Base-by-base conservation (phyloP, 2,329 filamentous ascomycete species). In the Penicillium thymicola region DNA sequence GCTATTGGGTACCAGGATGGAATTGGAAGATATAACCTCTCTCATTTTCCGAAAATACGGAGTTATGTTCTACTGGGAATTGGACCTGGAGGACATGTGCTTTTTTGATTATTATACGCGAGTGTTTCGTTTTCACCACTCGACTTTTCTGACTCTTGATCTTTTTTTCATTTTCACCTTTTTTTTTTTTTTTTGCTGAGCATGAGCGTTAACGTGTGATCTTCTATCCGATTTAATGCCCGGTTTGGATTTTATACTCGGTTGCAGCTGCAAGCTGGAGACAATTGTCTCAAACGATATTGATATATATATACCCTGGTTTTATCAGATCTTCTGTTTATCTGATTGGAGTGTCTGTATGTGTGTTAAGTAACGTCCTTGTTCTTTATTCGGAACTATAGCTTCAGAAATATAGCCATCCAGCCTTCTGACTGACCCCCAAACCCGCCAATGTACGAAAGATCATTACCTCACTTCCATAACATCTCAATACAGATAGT, bases 251-350 rank as follows among this genome's bases (percentile, higher is more conserved):
- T 30, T 28, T 42, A 23, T 43, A 37, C n/a, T 40, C 21, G 34
- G 16, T 28, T 38, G 56, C 42, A 43, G 34, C 55, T 49, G 32
- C 34, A 30, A 44, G 14, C 51, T 30, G 50, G 41, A 51, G 43
- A 46, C 40, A 48, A 55, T 42, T 53, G 55, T 55, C 44, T 51
- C 23, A 30, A 27, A 54, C 48, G 21, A 54, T 36, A 41, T 34
- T 52, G 32, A 54, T 51, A 34, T 51, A 34, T 59, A 63, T 60
- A 62, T 63, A 63, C 61, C 61, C 61, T 34, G 52, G 23, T 58
- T 57, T 49, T 37, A 47, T 41, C 14, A 42, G 47, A 48, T 40
- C 32, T 51, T 28, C 46, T 41, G 42, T 54, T 58, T 34, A 27
- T 48, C 45, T 59, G 47, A 44, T 56, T 40, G 23, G 32, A 51